A percentile compares a stretch with the other conserved stretches of the same genome.
Evolutionary conservation across 2,329 filamentous ascomycete species (phyloP).

Genomic region (Phyllosticta citriasiana): DNA sequence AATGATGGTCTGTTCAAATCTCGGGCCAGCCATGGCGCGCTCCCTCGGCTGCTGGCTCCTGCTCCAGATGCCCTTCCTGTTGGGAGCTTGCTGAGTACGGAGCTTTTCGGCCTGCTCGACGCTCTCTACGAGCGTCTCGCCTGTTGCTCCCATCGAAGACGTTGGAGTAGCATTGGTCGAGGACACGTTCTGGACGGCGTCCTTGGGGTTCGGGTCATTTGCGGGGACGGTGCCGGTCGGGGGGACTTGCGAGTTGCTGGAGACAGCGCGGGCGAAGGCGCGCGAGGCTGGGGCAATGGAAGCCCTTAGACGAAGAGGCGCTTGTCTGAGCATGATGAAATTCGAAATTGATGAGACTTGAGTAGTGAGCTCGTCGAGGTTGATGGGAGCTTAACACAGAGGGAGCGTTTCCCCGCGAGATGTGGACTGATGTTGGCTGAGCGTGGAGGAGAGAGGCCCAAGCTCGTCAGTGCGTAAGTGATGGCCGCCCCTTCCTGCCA

Average conservation of each 20-base stretch:
- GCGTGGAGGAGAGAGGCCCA: not conserved
- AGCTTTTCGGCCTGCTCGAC: constrained; percentile 45
- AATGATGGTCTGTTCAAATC: constrained; percentile 97
- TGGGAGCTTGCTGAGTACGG: constrained; percentile 70
- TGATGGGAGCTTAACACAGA: not conserved
- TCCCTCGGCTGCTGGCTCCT: constrained; percentile 72
- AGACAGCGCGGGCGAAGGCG: not conserved
- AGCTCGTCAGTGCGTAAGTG: not conserved
- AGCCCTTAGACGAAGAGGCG: constrained; percentile 22
- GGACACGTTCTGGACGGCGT: constrained; percentile 43
- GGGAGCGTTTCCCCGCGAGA: not conserved
- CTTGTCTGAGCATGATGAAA: constrained; percentile 15
- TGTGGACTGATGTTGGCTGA: not conserved
- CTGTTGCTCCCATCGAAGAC: constrained; percentile 39
- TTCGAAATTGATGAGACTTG: not conserved
- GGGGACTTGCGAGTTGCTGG: constrained; percentile 9
- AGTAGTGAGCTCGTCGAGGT: not conserved
- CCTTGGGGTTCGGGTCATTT: constrained; percentile 49
- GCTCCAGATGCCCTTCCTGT: constrained; percentile 71
- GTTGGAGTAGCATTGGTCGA: constrained; percentile 51
- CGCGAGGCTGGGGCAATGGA: constrained; percentile 14
- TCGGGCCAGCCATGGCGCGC: constrained; percentile 81
- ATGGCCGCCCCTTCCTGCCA: not conserved
- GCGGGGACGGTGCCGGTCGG: constrained; percentile 57
- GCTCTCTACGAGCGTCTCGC: constrained; percentile 46